Conservation (phyloP, 2,329 filamentous ascomycete genomes). For the Zymoseptoria tritici region DNA sequence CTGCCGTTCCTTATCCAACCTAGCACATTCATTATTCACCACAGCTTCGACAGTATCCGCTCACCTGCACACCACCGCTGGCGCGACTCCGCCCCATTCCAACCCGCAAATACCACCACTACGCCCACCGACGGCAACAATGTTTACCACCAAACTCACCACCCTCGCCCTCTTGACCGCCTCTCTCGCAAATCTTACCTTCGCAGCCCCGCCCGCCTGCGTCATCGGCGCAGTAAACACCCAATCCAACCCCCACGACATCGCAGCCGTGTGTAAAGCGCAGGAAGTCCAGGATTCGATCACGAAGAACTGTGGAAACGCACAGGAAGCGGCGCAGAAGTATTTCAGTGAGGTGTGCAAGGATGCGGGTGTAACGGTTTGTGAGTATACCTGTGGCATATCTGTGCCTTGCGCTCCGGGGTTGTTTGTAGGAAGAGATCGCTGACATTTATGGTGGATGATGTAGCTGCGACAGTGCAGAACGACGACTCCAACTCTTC, state of each 20-base stretch:
- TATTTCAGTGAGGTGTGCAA: conserved; percentile 28
- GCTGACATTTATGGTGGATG: neutral
- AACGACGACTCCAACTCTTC: conserved; percentile 5
- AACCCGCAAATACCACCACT: neutral
- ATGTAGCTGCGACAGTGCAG: neutral
- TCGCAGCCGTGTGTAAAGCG: conserved; percentile 26
- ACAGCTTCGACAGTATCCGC: neutral
- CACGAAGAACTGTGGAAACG: conserved; percentile 25
- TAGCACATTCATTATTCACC: neutral
- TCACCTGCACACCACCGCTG: neutral
- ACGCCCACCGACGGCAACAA: neutral
- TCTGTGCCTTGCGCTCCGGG: too few species aligned
- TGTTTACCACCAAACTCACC: neutral
- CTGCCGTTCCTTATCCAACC: neutral
- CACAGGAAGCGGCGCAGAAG: conserved; percentile 22
- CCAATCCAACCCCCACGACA: conserved; percentile 26
- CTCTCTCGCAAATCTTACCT: conserved; percentile 33
- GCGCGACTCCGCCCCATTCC: neutral
- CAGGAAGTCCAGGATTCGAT: conserved; percentile 23
- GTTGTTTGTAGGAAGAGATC: neutral
- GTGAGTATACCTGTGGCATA: conserved; percentile 13
- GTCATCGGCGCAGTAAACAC: conserved; percentile 44
- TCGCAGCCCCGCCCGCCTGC: conserved; percentile 43
- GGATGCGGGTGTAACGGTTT: conserved; percentile 24
- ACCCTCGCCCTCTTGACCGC: too few species aligned